phyloP scores from a whole-genome alignment of 306 rosid genomes.

The Ochetophila trinervis region DNA sequence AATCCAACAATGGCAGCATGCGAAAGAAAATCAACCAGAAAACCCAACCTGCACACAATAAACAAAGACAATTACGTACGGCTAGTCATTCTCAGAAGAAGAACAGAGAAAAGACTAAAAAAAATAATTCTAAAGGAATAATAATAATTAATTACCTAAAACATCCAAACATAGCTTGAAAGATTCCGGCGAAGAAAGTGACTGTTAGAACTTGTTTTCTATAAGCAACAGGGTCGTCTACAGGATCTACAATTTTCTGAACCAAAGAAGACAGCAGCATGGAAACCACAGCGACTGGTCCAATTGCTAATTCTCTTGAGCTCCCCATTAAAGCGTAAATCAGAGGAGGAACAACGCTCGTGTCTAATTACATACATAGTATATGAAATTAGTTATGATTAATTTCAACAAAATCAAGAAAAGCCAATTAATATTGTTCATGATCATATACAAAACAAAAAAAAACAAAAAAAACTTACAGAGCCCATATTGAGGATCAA shows the following conservation, averaged over 20 bases:
- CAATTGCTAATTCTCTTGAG: slow-evolving; percentile 88
- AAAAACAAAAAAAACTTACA: slow-evolving; percentile 58
- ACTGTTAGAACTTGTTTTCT: slow-evolving; percentile 63
- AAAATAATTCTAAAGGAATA: neutral
- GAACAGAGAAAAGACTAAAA: too few species aligned
- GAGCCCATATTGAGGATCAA: slow-evolving; percentile 86
- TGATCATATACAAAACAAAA: too few species aligned
- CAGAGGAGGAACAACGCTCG: slow-evolving; percentile 86
- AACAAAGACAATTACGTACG: neutral
- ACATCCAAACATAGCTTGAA: slow-evolving; percentile 74
- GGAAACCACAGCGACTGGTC: slow-evolving; percentile 96
- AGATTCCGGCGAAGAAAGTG: slow-evolving; percentile 83
- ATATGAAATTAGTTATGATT: too few species aligned
- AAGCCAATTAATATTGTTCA: too few species aligned
- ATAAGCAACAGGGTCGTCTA: slow-evolving; percentile 53
- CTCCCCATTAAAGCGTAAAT: slow-evolving; percentile 92
- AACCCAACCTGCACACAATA: slow-evolving; percentile 58
- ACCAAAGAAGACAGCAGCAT: slow-evolving; percentile 60
- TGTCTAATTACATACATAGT: slow-evolving; percentile 42
- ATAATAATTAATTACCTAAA: slow-evolving; percentile 42
- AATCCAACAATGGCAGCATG: slow-evolving; percentile 96
- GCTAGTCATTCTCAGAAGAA: neutral
- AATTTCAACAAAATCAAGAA: too few species aligned
- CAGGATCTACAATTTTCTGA: slow-evolving; percentile 64
- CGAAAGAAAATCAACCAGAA: slow-evolving; percentile 87